Conservation (phyloP, 1,139 yeast genomes). For the Geotrichum klebahnii region DNA sequence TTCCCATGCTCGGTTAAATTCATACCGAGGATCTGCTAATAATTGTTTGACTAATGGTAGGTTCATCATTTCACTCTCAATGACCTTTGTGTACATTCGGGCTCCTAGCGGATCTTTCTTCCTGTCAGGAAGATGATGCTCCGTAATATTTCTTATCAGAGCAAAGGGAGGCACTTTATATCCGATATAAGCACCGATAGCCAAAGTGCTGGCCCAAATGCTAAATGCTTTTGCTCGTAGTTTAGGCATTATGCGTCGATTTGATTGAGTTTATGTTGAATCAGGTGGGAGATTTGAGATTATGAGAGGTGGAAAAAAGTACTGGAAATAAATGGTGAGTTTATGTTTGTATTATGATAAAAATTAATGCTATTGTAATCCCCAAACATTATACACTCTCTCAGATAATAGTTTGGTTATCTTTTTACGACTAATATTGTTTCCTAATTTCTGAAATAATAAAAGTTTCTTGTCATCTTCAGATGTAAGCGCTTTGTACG, state of each 20-base stretch:
- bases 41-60: conserved; percentile 17
- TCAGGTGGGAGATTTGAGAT: neutral
- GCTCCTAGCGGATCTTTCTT: conserved; percentile 12
- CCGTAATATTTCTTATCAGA: conserved; percentile 5
- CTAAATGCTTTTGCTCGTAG: neutral
- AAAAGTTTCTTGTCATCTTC: conserved; percentile 43
- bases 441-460: conserved; percentile 46
- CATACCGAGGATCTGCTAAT: conserved; percentile 2
- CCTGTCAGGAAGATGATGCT: conserved; percentile 11
- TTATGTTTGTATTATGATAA: neutral
- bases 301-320: neutral
- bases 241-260: neutral
- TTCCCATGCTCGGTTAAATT: conserved; percentile 17
- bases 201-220: conserved; percentile 5
- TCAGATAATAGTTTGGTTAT: conserved; percentile 59
- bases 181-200: conserved; percentile 10
- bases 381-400: conserved; percentile 62
- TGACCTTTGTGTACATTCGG: conserved; percentile 7
- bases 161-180: conserved; percentile 16
- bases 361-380: conserved; percentile 29
- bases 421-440: conserved; percentile 58
- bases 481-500: conserved; percentile 39
- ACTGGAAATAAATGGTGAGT: neutral
- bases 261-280: neutral
- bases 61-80: conserved; percentile 17